phyloP scores from a whole-genome alignment of 176 grass and related monocot genomes.

The Carex kokanica region DNA sequence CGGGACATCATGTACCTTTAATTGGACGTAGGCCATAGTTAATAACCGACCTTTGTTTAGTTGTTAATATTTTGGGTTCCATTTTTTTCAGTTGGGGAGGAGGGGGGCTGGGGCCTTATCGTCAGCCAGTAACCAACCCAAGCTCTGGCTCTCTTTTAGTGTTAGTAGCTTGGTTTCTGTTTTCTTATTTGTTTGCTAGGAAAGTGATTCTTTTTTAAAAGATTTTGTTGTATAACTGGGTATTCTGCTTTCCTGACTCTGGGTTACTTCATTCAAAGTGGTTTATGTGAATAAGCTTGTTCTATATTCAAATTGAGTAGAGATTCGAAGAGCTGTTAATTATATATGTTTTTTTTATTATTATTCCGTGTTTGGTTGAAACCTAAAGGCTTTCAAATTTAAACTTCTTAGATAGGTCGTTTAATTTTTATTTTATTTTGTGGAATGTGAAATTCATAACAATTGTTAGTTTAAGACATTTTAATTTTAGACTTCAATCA shows the following conservation, averaged over 20 bases:
- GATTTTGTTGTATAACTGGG: neutral
- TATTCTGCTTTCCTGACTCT: neutral
- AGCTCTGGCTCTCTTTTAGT: neutral
- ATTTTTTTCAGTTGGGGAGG: neutral
- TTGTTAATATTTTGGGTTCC: neutral
- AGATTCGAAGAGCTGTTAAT: neutral
- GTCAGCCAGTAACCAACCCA: neutral
- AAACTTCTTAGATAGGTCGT: too few relatives aligned
- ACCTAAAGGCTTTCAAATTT: too few relatives aligned
- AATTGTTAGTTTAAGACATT: too few relatives aligned
- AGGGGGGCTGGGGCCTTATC: neutral
- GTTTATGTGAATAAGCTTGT: neutral
- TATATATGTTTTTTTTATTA: neutral
- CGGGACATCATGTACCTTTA: neutral
- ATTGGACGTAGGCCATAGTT: neutral
- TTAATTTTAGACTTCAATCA: too few relatives aligned
- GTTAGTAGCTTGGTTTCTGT: neutral
- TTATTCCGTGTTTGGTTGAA: too few relatives aligned
- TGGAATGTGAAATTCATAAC: too few relatives aligned
- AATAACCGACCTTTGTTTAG: conserved; percentile 10
- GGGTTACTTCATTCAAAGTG: neutral
- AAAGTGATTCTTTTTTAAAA: neutral
- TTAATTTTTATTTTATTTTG: too few relatives aligned
- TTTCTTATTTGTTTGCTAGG: neutral
- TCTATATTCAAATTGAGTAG: neutral